Evolutionary conservation across 495 filamentous ascomycete genomes (phyloP).

Genomic region (Talaromyces ruber): DNA sequence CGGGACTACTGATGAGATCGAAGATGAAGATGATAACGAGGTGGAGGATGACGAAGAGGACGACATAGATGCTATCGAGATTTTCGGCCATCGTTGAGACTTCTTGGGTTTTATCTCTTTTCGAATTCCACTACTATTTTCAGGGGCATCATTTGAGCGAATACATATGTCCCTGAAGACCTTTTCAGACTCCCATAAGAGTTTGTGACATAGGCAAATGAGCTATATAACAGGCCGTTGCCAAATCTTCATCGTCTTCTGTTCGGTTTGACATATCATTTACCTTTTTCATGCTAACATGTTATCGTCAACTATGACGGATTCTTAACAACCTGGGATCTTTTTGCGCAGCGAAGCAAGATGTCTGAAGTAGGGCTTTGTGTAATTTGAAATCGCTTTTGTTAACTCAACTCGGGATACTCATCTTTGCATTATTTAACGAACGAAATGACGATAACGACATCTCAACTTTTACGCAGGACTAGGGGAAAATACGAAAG

Average conservation of each 20-base stretch:
- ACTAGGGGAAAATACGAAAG: neutral
- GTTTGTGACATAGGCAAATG: neutral
- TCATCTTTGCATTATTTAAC: neutral
- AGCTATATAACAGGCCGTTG: neutral
- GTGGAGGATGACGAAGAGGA: constrained; percentile 45
- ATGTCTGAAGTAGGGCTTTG: neutral
- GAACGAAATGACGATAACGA: neutral
- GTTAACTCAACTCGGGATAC: neutral
- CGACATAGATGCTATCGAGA: constrained; percentile 52
- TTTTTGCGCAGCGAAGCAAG: neutral
- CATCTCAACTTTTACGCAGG: neutral
- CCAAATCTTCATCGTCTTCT: neutral
- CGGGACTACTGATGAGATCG: constrained; percentile 25
- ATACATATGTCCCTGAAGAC: neutral
- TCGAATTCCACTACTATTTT: neutral
- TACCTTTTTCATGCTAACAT: neutral
- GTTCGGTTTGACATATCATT: neutral
- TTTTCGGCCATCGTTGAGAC: constrained; percentile 61
- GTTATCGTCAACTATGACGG: neutral
- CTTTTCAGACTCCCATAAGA: neutral
- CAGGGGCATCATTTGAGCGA: neutral
- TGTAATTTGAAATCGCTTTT: neutral
- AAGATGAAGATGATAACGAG: constrained; percentile 38
- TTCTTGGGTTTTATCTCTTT: neutral
- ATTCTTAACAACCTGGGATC: neutral